phyloP scores from a whole-genome alignment of 225 moss, liverwort and hornwort genomes.

The Pseudisothecium myosuroides region DNA sequence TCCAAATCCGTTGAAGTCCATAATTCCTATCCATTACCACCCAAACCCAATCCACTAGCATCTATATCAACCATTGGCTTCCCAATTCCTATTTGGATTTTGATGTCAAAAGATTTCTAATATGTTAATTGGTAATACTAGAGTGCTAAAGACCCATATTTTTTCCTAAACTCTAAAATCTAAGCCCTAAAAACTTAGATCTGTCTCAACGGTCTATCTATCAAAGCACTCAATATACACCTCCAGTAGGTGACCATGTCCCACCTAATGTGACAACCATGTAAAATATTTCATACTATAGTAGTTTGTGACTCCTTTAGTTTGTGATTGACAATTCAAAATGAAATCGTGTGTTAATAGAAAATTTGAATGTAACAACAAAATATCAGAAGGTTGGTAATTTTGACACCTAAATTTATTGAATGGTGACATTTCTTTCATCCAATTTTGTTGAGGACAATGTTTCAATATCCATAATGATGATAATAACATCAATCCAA shows the following conservation, averaged over 20 bases:
- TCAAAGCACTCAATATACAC: too few species aligned
- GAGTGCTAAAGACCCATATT: neutral
- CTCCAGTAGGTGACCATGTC: neutral
- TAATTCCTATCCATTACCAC: neutral
- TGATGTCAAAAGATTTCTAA: neutral
- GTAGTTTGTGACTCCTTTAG: neutral
- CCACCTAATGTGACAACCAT: neutral
- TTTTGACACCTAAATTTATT: neutral
- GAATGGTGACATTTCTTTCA: neutral
- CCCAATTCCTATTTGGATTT: neutral
- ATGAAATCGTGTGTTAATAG: neutral
- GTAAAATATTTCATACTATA: neutral
- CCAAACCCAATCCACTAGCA: accelerated
- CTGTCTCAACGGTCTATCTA: neutral
- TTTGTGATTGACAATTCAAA: neutral
- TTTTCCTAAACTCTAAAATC: neutral
- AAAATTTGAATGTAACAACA: neutral
- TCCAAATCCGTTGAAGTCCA: neutral
- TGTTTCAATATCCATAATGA: neutral
- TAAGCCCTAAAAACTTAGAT: neutral
- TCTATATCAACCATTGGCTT: accelerated
- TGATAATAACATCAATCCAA: neutral
- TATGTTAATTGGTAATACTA: neutral
- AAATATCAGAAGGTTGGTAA: neutral
- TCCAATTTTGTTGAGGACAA: neutral